Conservation (phyloP, 2,329 filamentous ascomycete species). For the Paraphaeosphaeria sporulosa region DNA sequence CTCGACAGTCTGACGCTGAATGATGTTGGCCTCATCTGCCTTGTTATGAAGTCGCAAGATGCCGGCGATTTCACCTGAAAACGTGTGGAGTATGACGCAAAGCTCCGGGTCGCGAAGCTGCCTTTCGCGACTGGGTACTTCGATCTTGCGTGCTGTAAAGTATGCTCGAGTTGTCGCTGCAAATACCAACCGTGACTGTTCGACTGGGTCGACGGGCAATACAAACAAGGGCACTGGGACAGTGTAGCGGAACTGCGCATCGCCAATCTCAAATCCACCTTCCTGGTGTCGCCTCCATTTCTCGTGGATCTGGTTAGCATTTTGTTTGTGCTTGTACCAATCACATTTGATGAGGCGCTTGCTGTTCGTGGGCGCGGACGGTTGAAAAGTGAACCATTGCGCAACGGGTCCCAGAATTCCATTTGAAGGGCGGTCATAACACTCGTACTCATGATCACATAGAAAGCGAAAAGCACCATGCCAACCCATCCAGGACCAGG, state of each 20-base stretch:
- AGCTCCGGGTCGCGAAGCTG: no score
- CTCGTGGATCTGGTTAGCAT: background rate
- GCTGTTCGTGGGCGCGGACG: no score
- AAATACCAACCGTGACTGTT: background rate
- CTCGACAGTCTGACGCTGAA: background rate
- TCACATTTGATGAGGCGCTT: background rate
- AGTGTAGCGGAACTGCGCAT: background rate
- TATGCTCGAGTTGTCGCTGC: background rate
- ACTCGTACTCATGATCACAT: background rate
- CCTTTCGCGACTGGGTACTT: no score
- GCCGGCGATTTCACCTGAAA: background rate
- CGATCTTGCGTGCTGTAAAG: background rate
- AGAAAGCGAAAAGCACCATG: background rate
- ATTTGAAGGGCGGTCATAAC: background rate
- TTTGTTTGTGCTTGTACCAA: background rate
- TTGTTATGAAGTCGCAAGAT: background rate
- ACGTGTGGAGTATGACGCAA: background rate
- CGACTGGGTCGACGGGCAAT: background rate
- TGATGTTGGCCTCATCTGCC: background rate
- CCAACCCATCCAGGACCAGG: constrained; percentile 1
- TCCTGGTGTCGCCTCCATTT: background rate
- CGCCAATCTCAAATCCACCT: background rate
- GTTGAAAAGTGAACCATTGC: background rate
- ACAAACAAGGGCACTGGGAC: background rate
- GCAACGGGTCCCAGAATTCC: background rate